Evolutionary conservation across 345 rosid species (phyloP).

Genomic region (Populus davidiana): DNA sequence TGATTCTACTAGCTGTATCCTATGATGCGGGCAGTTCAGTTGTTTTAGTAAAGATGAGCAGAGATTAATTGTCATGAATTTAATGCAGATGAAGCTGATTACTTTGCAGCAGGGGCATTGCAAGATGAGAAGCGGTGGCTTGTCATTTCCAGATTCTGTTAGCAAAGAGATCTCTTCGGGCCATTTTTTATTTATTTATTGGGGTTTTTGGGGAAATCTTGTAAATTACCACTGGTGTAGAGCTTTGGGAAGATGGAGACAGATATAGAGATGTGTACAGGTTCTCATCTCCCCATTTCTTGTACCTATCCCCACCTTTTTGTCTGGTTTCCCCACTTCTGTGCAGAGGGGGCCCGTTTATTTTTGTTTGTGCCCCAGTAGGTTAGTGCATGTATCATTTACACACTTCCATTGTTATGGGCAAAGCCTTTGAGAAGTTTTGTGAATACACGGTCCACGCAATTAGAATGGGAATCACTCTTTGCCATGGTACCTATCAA

Average conservation of each 20-base stretch:
- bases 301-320: slow-evolving; percentile 19
- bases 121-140: slow-evolving; percentile 14
- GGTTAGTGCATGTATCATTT: slow-evolving; percentile 50
- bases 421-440: slow-evolving; percentile 42
- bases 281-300: slow-evolving; percentile 35
- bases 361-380: slow-evolving; percentile 37
- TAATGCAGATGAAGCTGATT: slow-evolving; percentile 47
- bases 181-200: slow-evolving; percentile 10
- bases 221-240: slow-evolving; percentile 60
- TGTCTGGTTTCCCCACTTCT: slow-evolving; percentile 24
- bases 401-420: slow-evolving; percentile 25
- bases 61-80: slow-evolving; percentile 1
- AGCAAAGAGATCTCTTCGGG: slow-evolving; percentile 13
- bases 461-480: slow-evolving; percentile 12
- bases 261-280: slow-evolving; percentile 70
- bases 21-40: neutral
- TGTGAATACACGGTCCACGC: slow-evolving; percentile 44
- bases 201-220: slow-evolving; percentile 29
- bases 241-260: slow-evolving; percentile 48
- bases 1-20: neutral
- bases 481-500: neutral
- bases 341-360: slow-evolving; percentile 24
- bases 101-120: slow-evolving; percentile 24
- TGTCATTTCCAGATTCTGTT: slow-evolving; percentile 26
- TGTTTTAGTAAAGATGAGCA: neutral